These are phyloP conservation scores for Volvox africanus DNA, from an alignment of 139 green algal genomes.

Conservation along the genomic window DNA sequence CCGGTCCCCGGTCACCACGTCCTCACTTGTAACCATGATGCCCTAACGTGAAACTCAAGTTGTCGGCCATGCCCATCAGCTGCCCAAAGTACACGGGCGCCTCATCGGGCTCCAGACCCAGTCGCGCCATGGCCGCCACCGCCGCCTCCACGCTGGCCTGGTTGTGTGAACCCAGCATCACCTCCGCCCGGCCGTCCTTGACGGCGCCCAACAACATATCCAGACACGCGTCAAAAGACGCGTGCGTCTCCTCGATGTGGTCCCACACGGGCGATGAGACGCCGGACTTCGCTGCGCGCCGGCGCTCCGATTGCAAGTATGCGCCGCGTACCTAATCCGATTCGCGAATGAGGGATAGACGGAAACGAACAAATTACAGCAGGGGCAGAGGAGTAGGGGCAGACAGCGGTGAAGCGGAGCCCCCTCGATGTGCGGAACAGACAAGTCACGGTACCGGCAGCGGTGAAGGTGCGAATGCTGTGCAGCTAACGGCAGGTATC, in stretches of 20 bases:
- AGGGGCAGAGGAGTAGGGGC: background rate
- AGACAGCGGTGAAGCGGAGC: background rate
- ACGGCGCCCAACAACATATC: constrained; percentile 59
- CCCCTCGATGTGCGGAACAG: too few relatives aligned
- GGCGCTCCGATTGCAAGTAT: constrained; percentile 80
- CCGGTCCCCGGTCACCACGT: background rate
- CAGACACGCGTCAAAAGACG: constrained; percentile 73
- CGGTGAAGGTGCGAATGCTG: too few relatives aligned
- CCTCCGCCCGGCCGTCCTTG: constrained; percentile 57
- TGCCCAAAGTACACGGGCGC: constrained; percentile 87
- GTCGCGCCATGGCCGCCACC: constrained; percentile 71
- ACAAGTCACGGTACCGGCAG: too few relatives aligned
- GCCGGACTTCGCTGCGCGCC: constrained; percentile 67
- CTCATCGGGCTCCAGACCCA: constrained; percentile 64
- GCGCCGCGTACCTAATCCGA: constrained; percentile 77
- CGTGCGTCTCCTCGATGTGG: constrained; percentile 80
- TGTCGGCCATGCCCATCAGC: constrained; percentile 94
- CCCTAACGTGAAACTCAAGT: constrained; percentile 74
- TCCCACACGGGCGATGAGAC: constrained; percentile 80
- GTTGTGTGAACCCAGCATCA: constrained; percentile 78
- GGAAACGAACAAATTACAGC: background rate
- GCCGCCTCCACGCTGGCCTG: constrained; percentile 76
- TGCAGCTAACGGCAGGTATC: too few relatives aligned
- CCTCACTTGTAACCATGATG: constrained; percentile 33
- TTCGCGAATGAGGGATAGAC: background rate